phyloP scores from a whole-genome alignment of 108 stramenopile species.

The Nitzschia sp. region DNA sequence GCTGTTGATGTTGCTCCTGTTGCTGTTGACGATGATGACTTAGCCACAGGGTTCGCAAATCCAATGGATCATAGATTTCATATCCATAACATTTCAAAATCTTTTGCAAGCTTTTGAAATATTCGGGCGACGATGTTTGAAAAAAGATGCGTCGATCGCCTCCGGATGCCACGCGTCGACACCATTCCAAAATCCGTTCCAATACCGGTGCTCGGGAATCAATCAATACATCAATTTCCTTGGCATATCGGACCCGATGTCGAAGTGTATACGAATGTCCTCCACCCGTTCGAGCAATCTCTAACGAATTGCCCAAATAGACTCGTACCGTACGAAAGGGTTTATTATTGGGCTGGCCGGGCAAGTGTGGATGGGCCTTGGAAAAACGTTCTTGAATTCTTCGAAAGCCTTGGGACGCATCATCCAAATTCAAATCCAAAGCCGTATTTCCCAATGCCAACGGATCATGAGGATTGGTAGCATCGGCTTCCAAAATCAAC shows the following conservation, averaged over 20 bases:
- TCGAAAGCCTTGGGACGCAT: constrained; percentile 29
- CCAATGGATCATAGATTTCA: constrained; percentile 44
- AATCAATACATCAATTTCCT: constrained; percentile 31
- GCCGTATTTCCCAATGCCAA: constrained; percentile 13
- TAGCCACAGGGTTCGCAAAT: constrained; percentile 47
- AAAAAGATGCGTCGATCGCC: constrained; percentile 8
- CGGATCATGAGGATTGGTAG: constrained; percentile 28
- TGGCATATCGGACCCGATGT: constrained; percentile 19
- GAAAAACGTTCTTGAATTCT: constrained; percentile 13
- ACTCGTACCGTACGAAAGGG: constrained; percentile 26
- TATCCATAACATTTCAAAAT: constrained; percentile 26
- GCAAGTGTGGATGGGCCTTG: neutral
- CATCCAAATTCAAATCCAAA: constrained; percentile 30
- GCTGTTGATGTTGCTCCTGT: constrained; percentile 15
- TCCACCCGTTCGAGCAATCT: constrained; percentile 20
- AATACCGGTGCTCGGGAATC: constrained; percentile 34
- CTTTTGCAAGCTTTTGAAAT: constrained; percentile 14
- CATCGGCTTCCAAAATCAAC: constrained; percentile 24
- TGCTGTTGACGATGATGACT: constrained; percentile 26
- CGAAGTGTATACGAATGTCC: constrained; percentile 28
- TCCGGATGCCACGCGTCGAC: constrained; percentile 15
- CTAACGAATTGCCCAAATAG: constrained; percentile 27
- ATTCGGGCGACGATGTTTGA: constrained; percentile 19
- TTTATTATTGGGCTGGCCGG: neutral
- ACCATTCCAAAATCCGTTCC: constrained; percentile 27